phyloP scores from a whole-genome alignment of 495 filamentous ascomycete species.

The Penicillium riverlandense region DNA sequence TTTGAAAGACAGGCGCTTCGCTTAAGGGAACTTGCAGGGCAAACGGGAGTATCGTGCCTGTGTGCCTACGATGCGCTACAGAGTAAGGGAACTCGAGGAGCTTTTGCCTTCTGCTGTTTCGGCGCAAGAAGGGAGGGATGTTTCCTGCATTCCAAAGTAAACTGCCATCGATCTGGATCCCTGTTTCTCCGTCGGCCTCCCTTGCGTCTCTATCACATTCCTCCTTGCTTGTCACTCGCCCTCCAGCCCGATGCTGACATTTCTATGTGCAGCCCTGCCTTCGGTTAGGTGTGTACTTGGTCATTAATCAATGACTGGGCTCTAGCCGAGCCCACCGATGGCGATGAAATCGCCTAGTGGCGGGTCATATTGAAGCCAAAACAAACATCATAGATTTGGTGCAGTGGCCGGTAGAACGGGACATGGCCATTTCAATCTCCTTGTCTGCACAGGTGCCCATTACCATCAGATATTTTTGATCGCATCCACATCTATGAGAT shows the following conservation, averaged over 20 bases:
- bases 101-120: too few relatives aligned
- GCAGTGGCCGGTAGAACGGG: not conserved
- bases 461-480: too few relatives aligned
- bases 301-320: not conserved
- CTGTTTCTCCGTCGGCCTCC: conserved; percentile 8
- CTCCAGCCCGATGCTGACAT: conserved; percentile 10
- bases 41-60: too few relatives aligned
- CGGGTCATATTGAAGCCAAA: not conserved
- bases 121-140: conserved; percentile 1
- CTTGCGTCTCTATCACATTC: conserved; percentile 13
- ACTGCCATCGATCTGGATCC: conserved; percentile 14
- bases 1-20: too few relatives aligned
- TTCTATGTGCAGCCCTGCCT: conserved; percentile 8
- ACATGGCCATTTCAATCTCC: not conserved
- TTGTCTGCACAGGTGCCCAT: too few relatives aligned
- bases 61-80: too few relatives aligned
- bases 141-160: conserved; percentile 18
- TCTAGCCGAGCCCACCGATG: conserved; percentile 10
- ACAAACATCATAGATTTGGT: not conserved
- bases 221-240: conserved; percentile 17
- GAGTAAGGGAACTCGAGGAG: too few relatives aligned
- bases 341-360: not conserved
- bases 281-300: not conserved
- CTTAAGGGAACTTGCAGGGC: too few relatives aligned
- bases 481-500: not conserved